Percentiles rank a stretch among this genome's conserved stretches.
Evolutionary conservation across 2,329 filamentous ascomycete genomes (phyloP).

Genomic region (Paracamarosporium sp.): DNA sequence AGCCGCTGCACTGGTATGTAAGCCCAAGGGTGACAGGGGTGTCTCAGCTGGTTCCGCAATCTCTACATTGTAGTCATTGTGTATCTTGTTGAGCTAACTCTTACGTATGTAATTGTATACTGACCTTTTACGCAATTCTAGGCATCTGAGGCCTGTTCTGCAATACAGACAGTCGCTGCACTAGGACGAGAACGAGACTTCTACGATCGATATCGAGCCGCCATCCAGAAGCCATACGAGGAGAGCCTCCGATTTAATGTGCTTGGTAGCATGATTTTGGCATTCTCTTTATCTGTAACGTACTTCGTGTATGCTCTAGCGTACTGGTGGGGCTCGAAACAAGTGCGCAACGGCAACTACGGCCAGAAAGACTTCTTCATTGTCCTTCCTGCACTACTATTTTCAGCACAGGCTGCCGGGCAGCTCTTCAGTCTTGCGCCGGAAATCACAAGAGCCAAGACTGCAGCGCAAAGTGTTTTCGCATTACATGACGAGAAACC

Average conservation of each 20-base stretch:
- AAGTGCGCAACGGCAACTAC: constrained; percentile 53
- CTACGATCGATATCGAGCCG: constrained; percentile 44
- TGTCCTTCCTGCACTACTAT: constrained; percentile 53
- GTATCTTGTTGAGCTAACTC: not conserved
- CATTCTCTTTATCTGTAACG: constrained; percentile 53
- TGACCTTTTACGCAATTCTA: not conserved
- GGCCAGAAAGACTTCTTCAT: constrained; percentile 53
- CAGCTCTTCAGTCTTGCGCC: constrained; percentile 56
- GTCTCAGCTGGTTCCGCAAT: not conserved
- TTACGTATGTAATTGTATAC: not conserved
- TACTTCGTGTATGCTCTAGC: constrained; percentile 58
- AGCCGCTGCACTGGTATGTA: constrained; percentile 61
- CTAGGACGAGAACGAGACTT: constrained; percentile 51
- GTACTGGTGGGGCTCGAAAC: constrained; percentile 57
- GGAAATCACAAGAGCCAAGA: constrained; percentile 53
- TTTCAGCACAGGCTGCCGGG: constrained; percentile 55
- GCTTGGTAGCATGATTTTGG: constrained; percentile 51
- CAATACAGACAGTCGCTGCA: constrained; percentile 65
- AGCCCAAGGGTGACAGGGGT: not conserved
- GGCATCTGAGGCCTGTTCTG: constrained; percentile 71
- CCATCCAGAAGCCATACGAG: constrained; percentile 49
- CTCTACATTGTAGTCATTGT: not conserved
- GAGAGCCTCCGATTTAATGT: constrained; percentile 49
- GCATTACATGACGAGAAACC: constrained; percentile 49
- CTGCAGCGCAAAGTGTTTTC: constrained; percentile 53